Conservation (phyloP, 345 rosid species). For the Populus nigra region DNA sequence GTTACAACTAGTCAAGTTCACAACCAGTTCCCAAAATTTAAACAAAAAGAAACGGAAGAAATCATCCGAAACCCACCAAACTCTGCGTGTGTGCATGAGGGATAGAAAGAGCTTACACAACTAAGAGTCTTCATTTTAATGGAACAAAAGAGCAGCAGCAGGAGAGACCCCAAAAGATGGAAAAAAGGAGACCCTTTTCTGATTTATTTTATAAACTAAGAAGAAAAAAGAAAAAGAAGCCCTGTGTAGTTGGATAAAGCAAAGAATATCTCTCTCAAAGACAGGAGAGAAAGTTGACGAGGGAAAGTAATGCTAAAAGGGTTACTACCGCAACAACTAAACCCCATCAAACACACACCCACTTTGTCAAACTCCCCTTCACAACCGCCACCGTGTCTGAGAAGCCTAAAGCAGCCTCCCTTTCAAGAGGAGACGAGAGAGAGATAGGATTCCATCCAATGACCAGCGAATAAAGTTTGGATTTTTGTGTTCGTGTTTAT, state of each 20-base stretch:
- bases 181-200: background rate
- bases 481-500: no score
- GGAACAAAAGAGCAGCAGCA: background rate
- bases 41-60: background rate
- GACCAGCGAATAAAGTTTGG: no score
- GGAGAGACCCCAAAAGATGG: background rate
- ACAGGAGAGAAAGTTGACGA: constrained; percentile 9
- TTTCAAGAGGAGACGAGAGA: no score
- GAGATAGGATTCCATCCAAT: no score
- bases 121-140: constrained; percentile 35
- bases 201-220: background rate
- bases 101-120: constrained; percentile 30
- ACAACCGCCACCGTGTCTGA: background rate
- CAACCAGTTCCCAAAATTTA: background rate
- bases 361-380: background rate
- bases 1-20: constrained; percentile 9
- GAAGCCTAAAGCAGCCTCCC: no score
- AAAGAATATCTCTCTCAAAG: constrained; percentile 9
- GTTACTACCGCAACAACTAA: background rate
- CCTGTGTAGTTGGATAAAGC: constrained; percentile 25
- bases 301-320: constrained; percentile 1
- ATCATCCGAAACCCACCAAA: background rate
- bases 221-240: background rate
- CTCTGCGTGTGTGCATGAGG: background rate
- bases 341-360: background rate